A percentile compares a stretch with the other conserved stretches of the same genome.
These are phyloP conservation scores for Tulasnella sp. DNA, from an alignment of 768 basidiomycete species.

Conservation along the genomic window DNA sequence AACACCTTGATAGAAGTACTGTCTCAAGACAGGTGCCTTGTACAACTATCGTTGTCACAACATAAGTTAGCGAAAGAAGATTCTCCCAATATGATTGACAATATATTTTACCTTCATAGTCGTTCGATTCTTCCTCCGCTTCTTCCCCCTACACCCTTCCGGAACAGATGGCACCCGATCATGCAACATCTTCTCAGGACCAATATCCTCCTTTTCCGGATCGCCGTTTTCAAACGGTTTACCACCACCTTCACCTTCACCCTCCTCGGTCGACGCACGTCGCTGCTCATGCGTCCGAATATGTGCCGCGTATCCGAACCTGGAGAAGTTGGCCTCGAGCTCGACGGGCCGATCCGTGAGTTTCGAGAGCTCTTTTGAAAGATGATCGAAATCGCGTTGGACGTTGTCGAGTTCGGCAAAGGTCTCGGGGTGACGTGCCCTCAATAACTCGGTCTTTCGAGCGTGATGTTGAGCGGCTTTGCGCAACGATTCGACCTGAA, in stretches of 20 bases:
- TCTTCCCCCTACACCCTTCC: too few relatives aligned
- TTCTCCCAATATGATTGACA: too few relatives aligned
- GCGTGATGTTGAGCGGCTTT: neutral
- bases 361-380: neutral
- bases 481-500: neutral
- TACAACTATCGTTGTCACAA: neutral
- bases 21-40: neutral
- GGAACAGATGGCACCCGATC: too few relatives aligned
- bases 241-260: too few relatives aligned
- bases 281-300: neutral
- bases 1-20: slow-evolving; percentile 6
- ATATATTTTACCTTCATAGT: too few relatives aligned
- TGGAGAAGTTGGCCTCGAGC: neutral
- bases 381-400: neutral
- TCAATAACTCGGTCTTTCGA: neutral
- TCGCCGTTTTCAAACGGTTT: too few relatives aligned
- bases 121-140: too few relatives aligned
- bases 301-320: neutral
- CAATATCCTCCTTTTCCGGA: too few relatives aligned
- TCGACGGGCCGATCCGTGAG: neutral
- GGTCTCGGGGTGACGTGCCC: neutral
- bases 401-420: neutral
- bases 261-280: neutral
- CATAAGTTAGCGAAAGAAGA: too few relatives aligned
- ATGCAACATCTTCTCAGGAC: too few relatives aligned